These are phyloP conservation scores for Rosa persica DNA, from an alignment of 306 rosid genomes.

Conservation along the genomic window DNA sequence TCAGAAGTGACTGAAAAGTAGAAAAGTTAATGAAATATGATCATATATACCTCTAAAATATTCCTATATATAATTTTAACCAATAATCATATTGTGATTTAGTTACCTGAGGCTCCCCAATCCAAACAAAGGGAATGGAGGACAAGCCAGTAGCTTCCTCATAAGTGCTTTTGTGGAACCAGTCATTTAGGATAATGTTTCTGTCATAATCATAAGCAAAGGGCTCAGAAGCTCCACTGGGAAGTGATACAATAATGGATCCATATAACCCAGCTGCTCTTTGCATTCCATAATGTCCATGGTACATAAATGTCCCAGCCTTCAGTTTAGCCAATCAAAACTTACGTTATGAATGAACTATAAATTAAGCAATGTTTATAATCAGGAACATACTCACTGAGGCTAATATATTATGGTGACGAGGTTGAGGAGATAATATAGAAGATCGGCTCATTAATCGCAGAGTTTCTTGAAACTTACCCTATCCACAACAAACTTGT, in stretches of 20 bases:
- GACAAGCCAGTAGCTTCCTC: conserved; percentile 77
- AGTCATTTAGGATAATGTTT: conserved; percentile 70
- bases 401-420: background rate
- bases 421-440: background rate
- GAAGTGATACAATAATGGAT: conserved; percentile 53
- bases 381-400: background rate
- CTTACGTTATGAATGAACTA: too few relatives aligned
- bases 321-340: conserved; percentile 23
- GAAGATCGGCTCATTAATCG: background rate
- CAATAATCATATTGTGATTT: background rate
- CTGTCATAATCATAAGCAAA: conserved; percentile 70
- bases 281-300: conserved; percentile 95
- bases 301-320: conserved; percentile 85
- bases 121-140: conserved; percentile 55
- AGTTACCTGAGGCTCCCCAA: conserved; percentile 80
- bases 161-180: conserved; percentile 67
- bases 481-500: conserved; percentile 81
- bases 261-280: conserved; percentile 82
- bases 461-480: conserved; percentile 32
- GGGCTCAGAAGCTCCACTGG: conserved; percentile 58
- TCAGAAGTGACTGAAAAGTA: conserved; percentile 68
- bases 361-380: background rate
- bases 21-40: background rate
- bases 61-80: background rate
- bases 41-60: background rate